Conservation (phyloP, 2,329 filamentous ascomycete genomes). For the Elsinoe ampelina region DNA sequence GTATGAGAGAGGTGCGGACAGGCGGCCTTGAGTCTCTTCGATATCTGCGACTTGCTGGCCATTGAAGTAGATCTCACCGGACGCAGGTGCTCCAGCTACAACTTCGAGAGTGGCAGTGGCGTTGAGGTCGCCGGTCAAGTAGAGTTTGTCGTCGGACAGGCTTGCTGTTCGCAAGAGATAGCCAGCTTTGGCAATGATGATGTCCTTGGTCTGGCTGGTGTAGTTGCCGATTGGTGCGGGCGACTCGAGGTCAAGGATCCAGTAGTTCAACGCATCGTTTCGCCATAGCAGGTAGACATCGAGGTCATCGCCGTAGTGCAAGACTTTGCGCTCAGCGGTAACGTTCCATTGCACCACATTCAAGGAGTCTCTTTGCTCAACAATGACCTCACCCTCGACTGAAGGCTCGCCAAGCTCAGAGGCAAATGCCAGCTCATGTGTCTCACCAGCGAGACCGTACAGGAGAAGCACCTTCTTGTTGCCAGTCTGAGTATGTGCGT, state of each 20-base stretch:
- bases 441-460: constrained; percentile 38
- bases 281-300: constrained; percentile 49
- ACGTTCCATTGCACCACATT: constrained; percentile 46
- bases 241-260: constrained; percentile 49
- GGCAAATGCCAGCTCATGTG: constrained; percentile 30
- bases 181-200: constrained; percentile 51
- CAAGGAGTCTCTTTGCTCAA: constrained; percentile 36
- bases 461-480: constrained; percentile 49
- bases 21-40: constrained; percentile 31
- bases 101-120: constrained; percentile 58
- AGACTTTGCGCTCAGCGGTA: constrained; percentile 43
- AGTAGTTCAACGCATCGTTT: constrained; percentile 59
- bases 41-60: constrained; percentile 34
- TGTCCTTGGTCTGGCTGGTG: constrained; percentile 27
- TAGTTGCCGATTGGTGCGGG: constrained; percentile 24
- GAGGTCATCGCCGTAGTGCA: constrained; percentile 41
- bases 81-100: constrained; percentile 49
- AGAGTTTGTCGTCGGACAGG: constrained; percentile 46
- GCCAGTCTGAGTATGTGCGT: constrained; percentile 57
- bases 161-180: constrained; percentile 56
- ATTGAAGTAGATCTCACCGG: constrained; percentile 53
- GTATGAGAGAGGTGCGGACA: constrained; percentile 46
- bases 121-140: constrained; percentile 64
- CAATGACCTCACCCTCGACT: constrained; percentile 30
- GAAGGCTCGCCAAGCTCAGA: constrained; percentile 56